These are phyloP conservation scores for Rubus idaeus DNA, from an alignment of 306 rosid genomes.

Conservation along the genomic window DNA sequence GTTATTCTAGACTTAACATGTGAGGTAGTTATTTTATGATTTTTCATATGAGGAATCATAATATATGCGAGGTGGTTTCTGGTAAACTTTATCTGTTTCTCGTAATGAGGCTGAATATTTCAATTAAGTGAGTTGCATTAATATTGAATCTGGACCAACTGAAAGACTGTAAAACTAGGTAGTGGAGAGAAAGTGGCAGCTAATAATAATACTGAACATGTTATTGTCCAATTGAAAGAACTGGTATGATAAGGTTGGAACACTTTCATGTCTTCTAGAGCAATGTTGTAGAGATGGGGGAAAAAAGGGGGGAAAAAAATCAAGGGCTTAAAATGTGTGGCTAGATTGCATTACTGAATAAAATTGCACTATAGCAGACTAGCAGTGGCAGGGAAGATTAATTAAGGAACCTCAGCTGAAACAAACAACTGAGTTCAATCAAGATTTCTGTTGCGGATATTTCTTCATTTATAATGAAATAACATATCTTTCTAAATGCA, in stretches of 20 bases:
- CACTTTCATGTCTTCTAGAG: neutral
- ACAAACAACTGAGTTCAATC: neutral
- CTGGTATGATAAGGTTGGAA: neutral
- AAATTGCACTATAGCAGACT: neutral
- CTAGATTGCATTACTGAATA: neutral
- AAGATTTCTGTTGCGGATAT: neutral
- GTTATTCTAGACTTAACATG: neutral
- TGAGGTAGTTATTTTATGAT: neutral
- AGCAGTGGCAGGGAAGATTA: neutral
- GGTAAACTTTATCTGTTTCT: neutral
- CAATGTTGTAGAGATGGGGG: neutral
- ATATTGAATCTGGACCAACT: neutral
- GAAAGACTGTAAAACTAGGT: neutral
- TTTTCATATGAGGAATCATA: neutral
- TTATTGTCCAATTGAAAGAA: neutral
- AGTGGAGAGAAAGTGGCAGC: neutral
- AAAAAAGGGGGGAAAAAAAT: neutral
- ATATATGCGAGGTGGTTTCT: neutral
- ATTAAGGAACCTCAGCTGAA: neutral
- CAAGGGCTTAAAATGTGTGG: neutral
- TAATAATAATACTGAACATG: neutral
- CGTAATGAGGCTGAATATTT: neutral
- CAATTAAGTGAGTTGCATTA: neutral
- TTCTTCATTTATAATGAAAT: conserved; percentile 4
- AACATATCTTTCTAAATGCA: neutral